Conservation (phyloP, 169 alveolate species). For the Plasmodium yoelii region DNA sequence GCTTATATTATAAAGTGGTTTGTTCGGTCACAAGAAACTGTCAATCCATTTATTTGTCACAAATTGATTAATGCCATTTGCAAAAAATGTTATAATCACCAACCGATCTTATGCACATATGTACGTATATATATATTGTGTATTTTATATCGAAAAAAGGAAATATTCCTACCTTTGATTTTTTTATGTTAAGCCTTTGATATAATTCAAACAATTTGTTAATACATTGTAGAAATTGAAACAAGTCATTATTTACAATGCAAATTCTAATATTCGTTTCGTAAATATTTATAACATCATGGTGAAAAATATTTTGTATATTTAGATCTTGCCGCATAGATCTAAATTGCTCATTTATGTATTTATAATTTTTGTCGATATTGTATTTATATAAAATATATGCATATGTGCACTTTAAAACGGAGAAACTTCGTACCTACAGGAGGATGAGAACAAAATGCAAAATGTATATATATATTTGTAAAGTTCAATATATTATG, state of each 20-base stretch:
- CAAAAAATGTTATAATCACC: no score
- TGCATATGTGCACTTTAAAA: conserved; percentile 76
- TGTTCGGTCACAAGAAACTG: background rate
- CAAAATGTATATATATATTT: background rate
- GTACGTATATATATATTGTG: background rate
- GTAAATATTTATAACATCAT: conserved; percentile 91
- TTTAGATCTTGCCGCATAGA: conserved; percentile 95
- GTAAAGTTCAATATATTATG: background rate
- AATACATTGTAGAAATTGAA: conserved; percentile 95
- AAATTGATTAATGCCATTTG: no score
- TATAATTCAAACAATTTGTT: conserved; percentile 91
- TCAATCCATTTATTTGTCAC: background rate
- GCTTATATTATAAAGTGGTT: no score
- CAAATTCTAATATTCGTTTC: conserved; percentile 96
- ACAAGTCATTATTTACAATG: conserved; percentile 92
- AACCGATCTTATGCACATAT: conserved; percentile 2
- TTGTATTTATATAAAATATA: conserved; percentile 80
- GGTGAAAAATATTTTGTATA: conserved; percentile 92
- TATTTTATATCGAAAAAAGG: background rate
- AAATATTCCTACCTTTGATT: conserved; percentile 26
- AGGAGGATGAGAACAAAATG: background rate
- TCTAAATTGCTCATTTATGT: conserved; percentile 92
- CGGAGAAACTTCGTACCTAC: conserved; percentile 61
- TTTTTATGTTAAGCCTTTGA: conserved; percentile 80
- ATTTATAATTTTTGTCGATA: conserved; percentile 84